Conservation (phyloP, 192 early-diverging fungal genomes). For the Linnemannia schmuckeri region DNA sequence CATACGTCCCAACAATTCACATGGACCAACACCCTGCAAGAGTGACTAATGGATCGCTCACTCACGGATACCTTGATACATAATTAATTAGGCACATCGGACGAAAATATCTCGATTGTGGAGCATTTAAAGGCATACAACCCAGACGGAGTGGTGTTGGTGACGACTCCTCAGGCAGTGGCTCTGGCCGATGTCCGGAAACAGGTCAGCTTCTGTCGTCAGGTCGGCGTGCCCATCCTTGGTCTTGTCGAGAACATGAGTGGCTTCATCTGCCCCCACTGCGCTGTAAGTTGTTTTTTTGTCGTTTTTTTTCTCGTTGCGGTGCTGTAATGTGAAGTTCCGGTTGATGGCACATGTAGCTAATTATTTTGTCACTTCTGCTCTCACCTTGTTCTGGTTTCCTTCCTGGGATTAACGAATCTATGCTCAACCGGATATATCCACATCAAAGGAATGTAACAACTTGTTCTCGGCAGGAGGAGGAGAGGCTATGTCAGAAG, state of each 20-base stretch:
- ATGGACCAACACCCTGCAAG: not conserved
- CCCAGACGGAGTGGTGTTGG: constrained; percentile 90
- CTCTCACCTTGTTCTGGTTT: not conserved
- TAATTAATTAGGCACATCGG: constrained; percentile 80
- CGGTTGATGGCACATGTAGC: constrained; percentile 21
- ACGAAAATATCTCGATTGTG: constrained; percentile 95
- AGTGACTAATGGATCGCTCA: not conserved
- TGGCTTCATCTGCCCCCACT: constrained; percentile 93
- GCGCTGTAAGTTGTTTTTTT: constrained; percentile 63
- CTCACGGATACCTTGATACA: not conserved
- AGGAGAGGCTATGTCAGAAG: constrained; percentile 89
- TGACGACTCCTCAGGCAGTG: constrained; percentile 95
- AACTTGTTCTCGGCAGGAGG: constrained; percentile 96
- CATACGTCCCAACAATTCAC: not conserved
- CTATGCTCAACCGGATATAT: constrained; percentile 36
- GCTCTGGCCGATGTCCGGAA: constrained; percentile 92
- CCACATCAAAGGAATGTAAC: constrained; percentile 78
- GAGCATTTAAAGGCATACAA: constrained; percentile 88
- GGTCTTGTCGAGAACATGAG: constrained; percentile 98
- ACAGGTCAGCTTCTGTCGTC: constrained; percentile 93
- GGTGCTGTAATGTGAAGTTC: too few relatives aligned
- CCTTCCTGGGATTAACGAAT: constrained; percentile 60
- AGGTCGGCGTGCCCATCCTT: constrained; percentile 86
- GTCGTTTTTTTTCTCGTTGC: not conserved
- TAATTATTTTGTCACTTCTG: constrained; percentile 58